Evolutionary conservation across 2,329 filamentous ascomycete species (phyloP).

Genomic region (Cordyceps farinosa): DNA sequence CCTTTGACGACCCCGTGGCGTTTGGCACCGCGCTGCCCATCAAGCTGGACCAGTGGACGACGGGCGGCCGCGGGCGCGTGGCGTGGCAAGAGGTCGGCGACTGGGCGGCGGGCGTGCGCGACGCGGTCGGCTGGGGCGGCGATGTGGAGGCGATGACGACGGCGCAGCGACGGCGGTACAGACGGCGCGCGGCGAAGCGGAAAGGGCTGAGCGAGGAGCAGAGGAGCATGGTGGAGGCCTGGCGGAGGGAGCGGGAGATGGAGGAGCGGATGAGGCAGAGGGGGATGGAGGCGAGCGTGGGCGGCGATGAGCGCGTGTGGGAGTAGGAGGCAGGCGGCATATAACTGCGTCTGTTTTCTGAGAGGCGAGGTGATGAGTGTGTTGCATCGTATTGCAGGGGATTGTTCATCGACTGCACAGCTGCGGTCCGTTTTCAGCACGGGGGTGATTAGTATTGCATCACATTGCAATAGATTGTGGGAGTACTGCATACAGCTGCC

Average conservation of each 20-base stretch:
- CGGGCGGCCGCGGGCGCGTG: conserved; percentile 47
- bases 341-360: no score
- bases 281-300: conserved; percentile 33
- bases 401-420: no score
- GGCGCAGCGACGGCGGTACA: conserved; percentile 45
- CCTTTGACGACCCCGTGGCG: conserved; percentile 51
- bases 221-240: conserved; percentile 41
- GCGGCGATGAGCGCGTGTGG: conserved; percentile 30
- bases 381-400: no score
- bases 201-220: conserved; percentile 38
- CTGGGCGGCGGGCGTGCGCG: conserved; percentile 41
- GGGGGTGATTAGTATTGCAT: no score
- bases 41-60: conserved; percentile 60
- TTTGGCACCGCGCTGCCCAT: conserved; percentile 59
- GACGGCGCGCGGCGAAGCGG: conserved; percentile 46
- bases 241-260: conserved; percentile 40
- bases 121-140: conserved; percentile 38
- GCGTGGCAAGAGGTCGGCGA: conserved; percentile 40
- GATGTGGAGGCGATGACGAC: conserved; percentile 44
- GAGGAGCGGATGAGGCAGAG: conserved; percentile 36
- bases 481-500: background rate
- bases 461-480: no score
- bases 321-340: conserved; percentile 1
- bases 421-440: no score
- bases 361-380: no score